Conservation (phyloP, 306 rosid species). For the Cicer arietinum region DNA sequence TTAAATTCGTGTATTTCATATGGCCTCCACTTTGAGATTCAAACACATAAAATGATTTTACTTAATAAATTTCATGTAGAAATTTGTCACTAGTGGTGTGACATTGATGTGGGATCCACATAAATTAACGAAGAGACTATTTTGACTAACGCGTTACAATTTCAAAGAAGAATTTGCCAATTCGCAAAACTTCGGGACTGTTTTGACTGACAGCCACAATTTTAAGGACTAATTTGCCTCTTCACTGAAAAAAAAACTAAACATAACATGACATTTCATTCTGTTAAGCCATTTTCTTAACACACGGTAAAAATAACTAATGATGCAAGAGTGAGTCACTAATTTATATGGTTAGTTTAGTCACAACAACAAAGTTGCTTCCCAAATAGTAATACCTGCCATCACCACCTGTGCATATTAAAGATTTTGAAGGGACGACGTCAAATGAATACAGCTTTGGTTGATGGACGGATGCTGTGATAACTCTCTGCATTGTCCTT, state of each 20-base stretch:
- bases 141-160: too few relatives aligned
- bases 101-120: too few relatives aligned
- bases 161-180: too few relatives aligned
- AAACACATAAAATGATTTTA: too few relatives aligned
- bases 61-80: too few relatives aligned
- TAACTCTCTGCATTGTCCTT: constrained; percentile 79
- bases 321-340: not conserved
- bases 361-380: constrained; percentile 1
- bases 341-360: constrained; percentile 14
- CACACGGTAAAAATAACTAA: constrained; percentile 15
- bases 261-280: not conserved
- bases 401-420: constrained; percentile 71
- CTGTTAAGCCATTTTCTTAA: constrained; percentile 10
- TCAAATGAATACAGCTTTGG: constrained; percentile 67
- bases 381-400: constrained; percentile 57
- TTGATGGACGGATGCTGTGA: constrained; percentile 59
- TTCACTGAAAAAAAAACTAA: not conserved
- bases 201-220: too few relatives aligned
- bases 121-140: too few relatives aligned
- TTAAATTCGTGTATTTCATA: too few relatives aligned
- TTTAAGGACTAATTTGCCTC: too few relatives aligned
- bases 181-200: too few relatives aligned
- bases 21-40: too few relatives aligned
- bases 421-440: constrained; percentile 66
- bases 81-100: too few relatives aligned